Evolutionary conservation across 129 eudicot species (phyloP).

Genomic region (Daucus carota): DNA sequence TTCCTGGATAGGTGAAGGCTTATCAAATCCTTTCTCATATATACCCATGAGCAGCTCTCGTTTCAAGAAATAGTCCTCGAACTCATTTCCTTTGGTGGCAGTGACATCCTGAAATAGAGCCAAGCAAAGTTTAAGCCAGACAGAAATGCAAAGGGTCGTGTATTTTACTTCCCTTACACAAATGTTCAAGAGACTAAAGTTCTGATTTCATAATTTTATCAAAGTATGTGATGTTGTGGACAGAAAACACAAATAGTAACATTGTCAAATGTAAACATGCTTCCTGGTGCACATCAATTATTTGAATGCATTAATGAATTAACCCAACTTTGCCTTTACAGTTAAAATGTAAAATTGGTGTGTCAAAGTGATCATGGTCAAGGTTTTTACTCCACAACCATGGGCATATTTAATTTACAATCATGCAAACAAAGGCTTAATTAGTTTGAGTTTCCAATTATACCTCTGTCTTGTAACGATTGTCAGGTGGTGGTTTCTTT

Average conservation of each 20-base stretch:
- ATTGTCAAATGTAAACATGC: not conserved
- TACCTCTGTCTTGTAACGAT: constrained; percentile 76
- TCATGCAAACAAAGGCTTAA: not conserved
- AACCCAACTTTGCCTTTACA: not conserved
- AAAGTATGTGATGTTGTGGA: not conserved
- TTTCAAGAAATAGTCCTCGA: constrained; percentile 65
- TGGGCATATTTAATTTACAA: not conserved
- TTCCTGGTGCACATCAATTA: not conserved
- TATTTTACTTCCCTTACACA: not conserved
- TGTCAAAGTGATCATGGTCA: not conserved
- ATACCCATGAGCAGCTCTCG: constrained; percentile 73
- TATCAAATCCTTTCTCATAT: constrained; percentile 79
- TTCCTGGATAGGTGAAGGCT: constrained; percentile 87
- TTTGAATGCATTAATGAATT: not conserved
- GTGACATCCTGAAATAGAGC: constrained; percentile 52
- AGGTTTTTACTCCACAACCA: not conserved
- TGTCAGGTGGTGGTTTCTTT: constrained; percentile 50
- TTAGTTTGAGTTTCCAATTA: not conserved
- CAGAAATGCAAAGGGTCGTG: not conserved
- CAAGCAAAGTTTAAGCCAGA: not conserved
- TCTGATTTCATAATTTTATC: not conserved
- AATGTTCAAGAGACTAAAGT: not conserved
- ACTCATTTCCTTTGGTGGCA: constrained; percentile 71
- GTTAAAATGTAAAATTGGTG: not conserved
- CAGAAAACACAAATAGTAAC: not conserved